phyloP scores from a whole-genome alignment of 2,329 filamentous ascomycete species.

The Aspergillus viridinutans region DNA sequence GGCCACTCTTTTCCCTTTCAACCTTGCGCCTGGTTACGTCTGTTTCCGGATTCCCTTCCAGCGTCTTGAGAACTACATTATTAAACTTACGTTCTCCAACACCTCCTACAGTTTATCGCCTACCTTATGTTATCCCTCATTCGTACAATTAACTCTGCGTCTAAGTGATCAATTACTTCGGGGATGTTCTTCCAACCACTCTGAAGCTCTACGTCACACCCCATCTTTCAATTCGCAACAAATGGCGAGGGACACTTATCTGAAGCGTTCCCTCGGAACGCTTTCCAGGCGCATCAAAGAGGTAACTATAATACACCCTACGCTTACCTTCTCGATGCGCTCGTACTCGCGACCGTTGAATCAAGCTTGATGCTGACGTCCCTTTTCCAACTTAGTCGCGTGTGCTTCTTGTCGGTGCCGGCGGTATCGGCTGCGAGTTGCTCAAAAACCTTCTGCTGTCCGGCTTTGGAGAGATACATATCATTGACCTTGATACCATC shows the following conservation, averaged over 20 bases:
- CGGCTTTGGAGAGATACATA: slow-evolving; percentile 87
- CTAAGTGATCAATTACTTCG: background rate
- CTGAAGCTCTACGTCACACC: slow-evolving; percentile 7
- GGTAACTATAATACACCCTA: slow-evolving; percentile 22
- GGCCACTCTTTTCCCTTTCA: background rate
- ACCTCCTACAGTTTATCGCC: background rate
- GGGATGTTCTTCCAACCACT: background rate
- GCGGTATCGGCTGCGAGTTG: slow-evolving; percentile 95
- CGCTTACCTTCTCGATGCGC: slow-evolving; percentile 1
- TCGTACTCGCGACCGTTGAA: background rate
- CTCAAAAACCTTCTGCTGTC: slow-evolving; percentile 92
- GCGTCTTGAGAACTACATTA: slow-evolving; percentile 5
- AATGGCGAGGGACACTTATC: slow-evolving; percentile 40
- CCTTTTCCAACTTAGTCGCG: slow-evolving; percentile 59
- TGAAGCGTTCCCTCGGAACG: slow-evolving; percentile 42
- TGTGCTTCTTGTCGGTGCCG: slow-evolving; percentile 90
- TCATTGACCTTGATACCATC: slow-evolving; percentile 97
- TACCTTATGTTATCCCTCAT: background rate
- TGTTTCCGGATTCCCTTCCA: background rate
- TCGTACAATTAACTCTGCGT: background rate
- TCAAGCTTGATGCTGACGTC: slow-evolving; percentile 6
- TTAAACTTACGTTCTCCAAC: background rate
- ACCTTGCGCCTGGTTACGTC: background rate
- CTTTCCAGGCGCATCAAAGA: slow-evolving; percentile 38
- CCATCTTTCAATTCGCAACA: slow-evolving; percentile 11